Percentiles rank a stretch among this genome's conserved stretches.
phyloP scores from a whole-genome alignment of 2,329 filamentous ascomycete species.

The Calonectria crousiana region DNA sequence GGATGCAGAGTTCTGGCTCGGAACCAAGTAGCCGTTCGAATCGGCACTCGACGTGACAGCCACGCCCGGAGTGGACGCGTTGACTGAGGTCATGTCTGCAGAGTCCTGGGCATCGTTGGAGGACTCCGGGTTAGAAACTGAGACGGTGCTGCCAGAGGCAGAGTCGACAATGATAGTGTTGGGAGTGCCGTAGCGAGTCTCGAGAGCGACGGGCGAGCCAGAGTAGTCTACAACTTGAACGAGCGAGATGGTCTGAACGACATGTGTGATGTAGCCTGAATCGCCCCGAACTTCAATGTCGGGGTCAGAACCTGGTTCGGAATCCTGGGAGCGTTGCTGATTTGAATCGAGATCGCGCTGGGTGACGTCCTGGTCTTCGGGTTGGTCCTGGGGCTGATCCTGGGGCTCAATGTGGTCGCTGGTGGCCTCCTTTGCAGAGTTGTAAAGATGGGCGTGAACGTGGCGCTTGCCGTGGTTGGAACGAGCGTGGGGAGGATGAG shows the following conservation, averaged over 20 bases:
- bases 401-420: constrained; percentile 30
- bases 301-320: constrained; percentile 35
- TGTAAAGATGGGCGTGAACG: constrained; percentile 35
- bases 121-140: constrained; percentile 45
- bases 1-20: constrained; percentile 32
- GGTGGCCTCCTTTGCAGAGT: constrained; percentile 11
- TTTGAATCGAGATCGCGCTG: constrained; percentile 42
- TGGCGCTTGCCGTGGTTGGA: constrained; percentile 31
- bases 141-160: constrained; percentile 52
- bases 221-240: constrained; percentile 63
- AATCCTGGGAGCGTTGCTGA: constrained; percentile 40
- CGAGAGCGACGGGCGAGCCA: constrained; percentile 58
- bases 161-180: constrained; percentile 54
- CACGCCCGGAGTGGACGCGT: constrained; percentile 30
- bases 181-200: constrained; percentile 56
- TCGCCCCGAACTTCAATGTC: constrained; percentile 34
- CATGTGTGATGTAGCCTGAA: constrained; percentile 54
- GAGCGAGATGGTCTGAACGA: constrained; percentile 68
- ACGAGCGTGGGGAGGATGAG: constrained; percentile 30
- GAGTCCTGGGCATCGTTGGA: constrained; percentile 39
- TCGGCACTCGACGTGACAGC: constrained; percentile 32
- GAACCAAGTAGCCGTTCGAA: constrained; percentile 29
- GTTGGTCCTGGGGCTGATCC: constrained; percentile 24
- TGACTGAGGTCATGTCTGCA: constrained; percentile 36
- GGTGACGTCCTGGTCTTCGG: constrained; percentile 32